Conservation (phyloP, 2,329 filamentous ascomycete genomes). For the Fusarium redolens region DNA sequence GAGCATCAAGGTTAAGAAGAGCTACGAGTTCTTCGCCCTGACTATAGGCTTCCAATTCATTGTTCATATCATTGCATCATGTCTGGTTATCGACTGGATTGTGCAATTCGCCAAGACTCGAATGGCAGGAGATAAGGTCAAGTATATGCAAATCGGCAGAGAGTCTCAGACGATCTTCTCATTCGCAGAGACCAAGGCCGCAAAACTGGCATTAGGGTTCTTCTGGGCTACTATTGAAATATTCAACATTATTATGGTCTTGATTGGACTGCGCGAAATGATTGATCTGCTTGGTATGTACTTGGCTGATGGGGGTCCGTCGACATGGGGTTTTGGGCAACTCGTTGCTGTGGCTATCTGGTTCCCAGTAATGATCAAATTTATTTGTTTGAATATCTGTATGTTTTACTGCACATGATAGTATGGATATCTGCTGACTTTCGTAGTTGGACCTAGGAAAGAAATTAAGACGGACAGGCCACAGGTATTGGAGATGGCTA, state of each 20-base stretch:
- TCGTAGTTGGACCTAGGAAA: neutral
- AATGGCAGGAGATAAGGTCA: neutral
- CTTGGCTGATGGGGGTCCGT: neutral
- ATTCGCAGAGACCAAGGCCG: neutral
- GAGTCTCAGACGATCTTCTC: neutral
- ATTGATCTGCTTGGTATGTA: neutral
- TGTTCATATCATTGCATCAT: neutral
- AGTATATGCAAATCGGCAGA: neutral
- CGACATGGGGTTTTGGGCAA: neutral
- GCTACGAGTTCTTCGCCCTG: neutral
- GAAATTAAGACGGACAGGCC: neutral
- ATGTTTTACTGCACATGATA: fast-evolving
- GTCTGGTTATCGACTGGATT: neutral
- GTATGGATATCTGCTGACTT: neutral
- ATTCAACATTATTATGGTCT: fast-evolving
- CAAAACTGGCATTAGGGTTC: fast-evolving
- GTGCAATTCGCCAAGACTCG: neutral
- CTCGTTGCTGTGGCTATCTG: conserved; percentile 15
- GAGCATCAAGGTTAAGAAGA: neutral
- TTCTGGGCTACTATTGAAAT: neutral
- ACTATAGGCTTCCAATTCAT: neutral
- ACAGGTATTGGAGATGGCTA: neutral
- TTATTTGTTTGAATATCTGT: neutral
- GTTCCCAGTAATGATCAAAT: neutral
- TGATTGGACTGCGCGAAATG: neutral